Evolutionary conservation across 2,329 filamentous ascomycete genomes (phyloP), one percentile per base, ranked within the genome.

Genomic region (Alternaria sp.): DNA sequence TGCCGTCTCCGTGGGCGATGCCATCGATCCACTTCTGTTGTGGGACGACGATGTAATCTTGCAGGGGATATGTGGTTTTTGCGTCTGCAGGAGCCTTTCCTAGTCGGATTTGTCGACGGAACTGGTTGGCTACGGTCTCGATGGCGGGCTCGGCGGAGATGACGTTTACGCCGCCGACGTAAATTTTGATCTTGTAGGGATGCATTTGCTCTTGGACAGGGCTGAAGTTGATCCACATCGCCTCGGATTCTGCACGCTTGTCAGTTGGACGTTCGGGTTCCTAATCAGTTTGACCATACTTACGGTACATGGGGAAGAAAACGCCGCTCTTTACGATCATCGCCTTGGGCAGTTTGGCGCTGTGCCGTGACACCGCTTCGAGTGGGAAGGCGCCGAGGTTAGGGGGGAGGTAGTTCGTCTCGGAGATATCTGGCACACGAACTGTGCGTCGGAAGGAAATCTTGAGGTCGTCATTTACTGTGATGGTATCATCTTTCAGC

Each of bases 271-370:
- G 7, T 12, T 17, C 5, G 9, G 10, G 28, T 23, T 13, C 9
- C 15, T 12, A 23, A 19, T 21, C 12, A 30, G 17, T 8, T 21
- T 21, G 5, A 11, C 4, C 15, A 9, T 12, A 64, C 64, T 57
- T 89, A 89, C 77, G 80, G 21, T 84, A 80, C 77, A 86, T 85
- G 0, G 83, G 81, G 6, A 86, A 72, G 66, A 86, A 83, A 0
- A 83, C 51, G 1, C 84, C 83, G 4, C 81, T 81, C 62, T 84
- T 83, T 2, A 62, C 66, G 0, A 64, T 69, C 69, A 85, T 80
- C 5, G 71, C 56, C 0, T 62, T 11, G 1, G 79, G 79, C 17
- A 86, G 67, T 0, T 68, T 73, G 1, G 66, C 52, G 7, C 71
- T 63, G 57, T 81, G 80, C 6, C 43, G 13, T 2, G 58, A 57